Conservation (phyloP, 495 filamentous ascomycete genomes). For the Hypoxylon cercidicola region DNA sequence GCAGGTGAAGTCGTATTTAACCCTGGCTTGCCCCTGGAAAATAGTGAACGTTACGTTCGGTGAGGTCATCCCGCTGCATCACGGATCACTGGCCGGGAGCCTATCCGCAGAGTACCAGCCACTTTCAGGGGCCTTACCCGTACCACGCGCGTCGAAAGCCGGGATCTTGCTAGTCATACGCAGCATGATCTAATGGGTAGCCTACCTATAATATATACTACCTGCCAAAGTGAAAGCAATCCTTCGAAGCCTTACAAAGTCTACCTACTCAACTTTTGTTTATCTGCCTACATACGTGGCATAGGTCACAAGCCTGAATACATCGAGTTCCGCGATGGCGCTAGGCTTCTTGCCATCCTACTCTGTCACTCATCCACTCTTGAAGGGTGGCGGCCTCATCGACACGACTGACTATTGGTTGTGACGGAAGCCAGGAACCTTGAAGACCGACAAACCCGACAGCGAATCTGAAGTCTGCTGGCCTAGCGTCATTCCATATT, state of each 20-base stretch:
- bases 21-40: constrained; percentile 5
- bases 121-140: constrained; percentile 4
- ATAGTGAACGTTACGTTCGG: constrained; percentile 29
- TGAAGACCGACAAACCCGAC: neutral
- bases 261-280: neutral
- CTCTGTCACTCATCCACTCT: neutral
- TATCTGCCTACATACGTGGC: neutral
- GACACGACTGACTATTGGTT: constrained; percentile 9
- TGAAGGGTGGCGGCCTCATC: constrained; percentile 4
- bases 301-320: neutral
- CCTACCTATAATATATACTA: too few species aligned
- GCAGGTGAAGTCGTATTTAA: constrained; percentile 10
- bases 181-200: constrained; percentile 1
- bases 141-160: constrained; percentile 14
- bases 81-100: constrained; percentile 22
- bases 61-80: constrained; percentile 27
- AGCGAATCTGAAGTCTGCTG: too few species aligned
- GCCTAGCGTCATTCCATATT: constrained; percentile 8
- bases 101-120: constrained; percentile 28
- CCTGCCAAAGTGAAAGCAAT: neutral
- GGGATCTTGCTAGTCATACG: constrained; percentile 2
- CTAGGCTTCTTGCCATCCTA: constrained; percentile 4
- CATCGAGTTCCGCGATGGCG: neutral
- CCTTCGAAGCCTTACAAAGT: neutral
- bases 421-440: neutral